phyloP scores from a whole-genome alignment of 2,329 filamentous ascomycete species.

The Sporothrix variecibatus region DNA sequence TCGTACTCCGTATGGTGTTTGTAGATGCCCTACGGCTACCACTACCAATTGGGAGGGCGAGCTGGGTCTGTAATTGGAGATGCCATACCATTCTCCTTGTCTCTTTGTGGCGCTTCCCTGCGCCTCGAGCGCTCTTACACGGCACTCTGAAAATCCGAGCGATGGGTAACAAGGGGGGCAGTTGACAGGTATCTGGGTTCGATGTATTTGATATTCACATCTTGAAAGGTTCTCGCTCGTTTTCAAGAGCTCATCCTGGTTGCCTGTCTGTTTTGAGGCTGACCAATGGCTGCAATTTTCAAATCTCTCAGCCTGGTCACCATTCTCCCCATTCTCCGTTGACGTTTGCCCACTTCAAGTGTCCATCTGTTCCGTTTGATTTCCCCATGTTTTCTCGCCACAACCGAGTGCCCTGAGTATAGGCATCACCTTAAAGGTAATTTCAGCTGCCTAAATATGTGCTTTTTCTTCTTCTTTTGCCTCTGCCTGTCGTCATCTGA shows the following conservation, averaged over 20 bases:
- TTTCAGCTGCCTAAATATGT: neutral
- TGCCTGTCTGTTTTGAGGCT: neutral
- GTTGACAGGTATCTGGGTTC: neutral
- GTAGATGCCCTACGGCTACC: neutral
- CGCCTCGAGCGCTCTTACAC: neutral
- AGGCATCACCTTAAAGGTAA: neutral
- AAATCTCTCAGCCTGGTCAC: neutral
- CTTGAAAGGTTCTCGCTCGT: neutral
- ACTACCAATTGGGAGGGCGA: neutral
- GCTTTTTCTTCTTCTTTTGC: neutral
- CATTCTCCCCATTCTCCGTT: neutral
- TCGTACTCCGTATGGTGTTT: too few relatives aligned
- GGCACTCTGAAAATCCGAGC: neutral
- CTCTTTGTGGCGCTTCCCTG: neutral
- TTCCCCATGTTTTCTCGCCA: neutral
- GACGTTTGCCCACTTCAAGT: neutral
- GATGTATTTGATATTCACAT: neutral
- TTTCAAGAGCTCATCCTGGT: neutral
- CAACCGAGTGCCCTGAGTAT: neutral
- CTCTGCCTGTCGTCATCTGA: conserved; percentile 20
- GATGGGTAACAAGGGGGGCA: too few relatives aligned
- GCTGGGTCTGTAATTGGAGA: neutral
- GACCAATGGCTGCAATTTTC: neutral
- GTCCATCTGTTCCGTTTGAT: neutral
- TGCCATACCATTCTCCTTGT: neutral